Base-by-base conservation (phyloP, 495 filamentous ascomycete genomes). In the Penicillium salamii region DNA sequence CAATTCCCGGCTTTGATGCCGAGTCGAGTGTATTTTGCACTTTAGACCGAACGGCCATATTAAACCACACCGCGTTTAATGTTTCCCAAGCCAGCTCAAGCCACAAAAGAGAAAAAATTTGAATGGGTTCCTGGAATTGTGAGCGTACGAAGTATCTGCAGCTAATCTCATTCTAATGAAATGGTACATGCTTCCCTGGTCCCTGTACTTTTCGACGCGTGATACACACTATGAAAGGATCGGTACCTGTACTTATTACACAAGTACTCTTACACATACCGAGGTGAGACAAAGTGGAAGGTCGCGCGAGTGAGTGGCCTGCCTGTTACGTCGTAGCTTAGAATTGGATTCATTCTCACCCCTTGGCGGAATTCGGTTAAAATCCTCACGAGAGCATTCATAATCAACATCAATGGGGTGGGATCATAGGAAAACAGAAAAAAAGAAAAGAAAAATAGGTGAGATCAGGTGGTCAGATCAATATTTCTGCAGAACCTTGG, bases 401-500 rank as follows among this genome's bases (percentile, higher is more conserved):
- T 17, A 20, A 17, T n/a, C n/a, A n/a, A n/a, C n/a, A n/a, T n/a
- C n/a, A n/a, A n/a, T n/a, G n/a, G n/a, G n/a, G n/a, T n/a, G n/a
- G n/a, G n/a, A n/a, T n/a, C n/a, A n/a, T 19, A 14, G 21, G 9
- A 34, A 19, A n/a, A 33, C 3, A 45, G 5, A 8, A 12, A 3
- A 7, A 19, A 7, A 19, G 40, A 12, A 13, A 24, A 29, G 2
- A 18, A 17, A 6, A 44, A 4, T 26, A 23, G 6, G 19, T 21
- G 6, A 24, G 31, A 24, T 52, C 49, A 62, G 53, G 58, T 65
- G 50, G 59, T 59, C 56, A 50, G 55, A 53, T 62, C 56, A 62
- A 43, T 60, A 59, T 60, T 55, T 61, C 58, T 67, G 56, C 59
- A 58, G 58, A 62, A 55, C 57, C 53, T 54, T 65, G 59, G 63